A percentile compares a stretch with the other conserved stretches of the same genome.
Conservation (phyloP, 2,329 filamentous ascomycete species). For the Coccinonectria pachysandricola region DNA sequence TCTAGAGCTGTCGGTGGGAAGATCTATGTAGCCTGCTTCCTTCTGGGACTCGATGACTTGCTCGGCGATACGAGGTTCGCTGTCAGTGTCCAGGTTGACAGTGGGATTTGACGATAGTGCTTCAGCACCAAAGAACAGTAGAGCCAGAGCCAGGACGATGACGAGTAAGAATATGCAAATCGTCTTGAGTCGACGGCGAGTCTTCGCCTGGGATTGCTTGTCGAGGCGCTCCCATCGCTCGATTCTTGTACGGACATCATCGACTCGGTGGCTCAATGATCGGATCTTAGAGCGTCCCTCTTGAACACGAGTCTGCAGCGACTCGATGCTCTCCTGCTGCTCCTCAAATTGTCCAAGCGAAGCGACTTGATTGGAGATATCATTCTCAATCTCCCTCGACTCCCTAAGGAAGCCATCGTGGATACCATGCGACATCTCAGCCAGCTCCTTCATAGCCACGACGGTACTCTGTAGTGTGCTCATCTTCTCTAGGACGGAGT, state of each 20-base stretch:
- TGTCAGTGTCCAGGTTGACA: conserved; percentile 5
- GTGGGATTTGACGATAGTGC: too few relatives aligned
- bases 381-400: conserved; percentile 45
- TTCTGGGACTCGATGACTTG: conserved; percentile 14
- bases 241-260: conserved; percentile 51
- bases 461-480: conserved; percentile 55
- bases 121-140: conserved; percentile 29
- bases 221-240: conserved; percentile 60
- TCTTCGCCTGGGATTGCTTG: conserved; percentile 56
- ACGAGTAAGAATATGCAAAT: conserved; percentile 51
- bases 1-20: conserved; percentile 11
- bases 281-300: conserved; percentile 49
- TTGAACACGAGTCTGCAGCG: conserved; percentile 51
- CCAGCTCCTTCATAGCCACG: conserved; percentile 55
- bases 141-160: conserved; percentile 35
- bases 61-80: conserved; percentile 10
- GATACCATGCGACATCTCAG: conserved; percentile 47
- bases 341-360: conserved; percentile 51
- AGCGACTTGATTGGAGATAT: conserved; percentile 51
- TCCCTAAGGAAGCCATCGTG: conserved; percentile 50
- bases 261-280: conserved; percentile 51
- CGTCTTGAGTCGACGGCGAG: conserved; percentile 49
- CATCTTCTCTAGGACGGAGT: conserved; percentile 60
- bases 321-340: conserved; percentile 53
- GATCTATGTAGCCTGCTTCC: conserved; percentile 11